Conservation (phyloP, 176 grass and related monocot species). For the Paspalum notatum region DNA sequence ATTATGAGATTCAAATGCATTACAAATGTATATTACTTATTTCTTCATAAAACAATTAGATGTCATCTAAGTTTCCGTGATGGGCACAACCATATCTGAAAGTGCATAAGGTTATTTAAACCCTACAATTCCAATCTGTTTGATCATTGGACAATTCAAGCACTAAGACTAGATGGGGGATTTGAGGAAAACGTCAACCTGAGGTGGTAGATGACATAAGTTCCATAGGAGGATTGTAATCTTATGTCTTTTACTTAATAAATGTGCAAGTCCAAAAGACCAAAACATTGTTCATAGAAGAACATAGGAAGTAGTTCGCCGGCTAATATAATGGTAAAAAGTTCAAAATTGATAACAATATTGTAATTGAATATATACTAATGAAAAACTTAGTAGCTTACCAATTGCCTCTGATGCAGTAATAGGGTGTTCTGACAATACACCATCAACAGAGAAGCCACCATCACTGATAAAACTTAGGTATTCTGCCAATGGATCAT, state of each 20-base stretch:
- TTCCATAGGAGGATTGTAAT: neutral
- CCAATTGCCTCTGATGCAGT: slow-evolving; percentile 84
- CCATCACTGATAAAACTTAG: slow-evolving; percentile 53
- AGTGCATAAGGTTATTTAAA: neutral
- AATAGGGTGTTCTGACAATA: slow-evolving; percentile 69
- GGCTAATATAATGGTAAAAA: neutral
- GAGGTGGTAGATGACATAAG: neutral
- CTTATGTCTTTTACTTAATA: neutral
- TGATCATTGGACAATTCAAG: neutral
- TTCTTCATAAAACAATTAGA: slow-evolving; percentile 1
- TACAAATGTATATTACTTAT: neutral
- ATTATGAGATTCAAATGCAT: slow-evolving; percentile 42
- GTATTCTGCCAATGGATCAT: slow-evolving; percentile 79
- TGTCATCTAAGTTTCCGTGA: neutral
- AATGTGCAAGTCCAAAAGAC: slow-evolving; percentile 17
- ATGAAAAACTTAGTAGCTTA: slow-evolving; percentile 32
- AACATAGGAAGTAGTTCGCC: neutral
- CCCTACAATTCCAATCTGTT: neutral
- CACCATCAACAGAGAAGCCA: slow-evolving; percentile 81
- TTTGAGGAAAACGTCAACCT: neutral
- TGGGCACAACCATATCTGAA: neutral
- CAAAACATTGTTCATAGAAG: neutral
- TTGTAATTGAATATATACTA: neutral
- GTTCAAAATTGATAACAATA: neutral
- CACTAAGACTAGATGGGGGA: neutral